Percentiles rank a stretch among this genome's conserved stretches.
phyloP scores from a whole-genome alignment of 1,284 basidiomycete species.

The Melanopsichium pennsylvanicum region DNA sequence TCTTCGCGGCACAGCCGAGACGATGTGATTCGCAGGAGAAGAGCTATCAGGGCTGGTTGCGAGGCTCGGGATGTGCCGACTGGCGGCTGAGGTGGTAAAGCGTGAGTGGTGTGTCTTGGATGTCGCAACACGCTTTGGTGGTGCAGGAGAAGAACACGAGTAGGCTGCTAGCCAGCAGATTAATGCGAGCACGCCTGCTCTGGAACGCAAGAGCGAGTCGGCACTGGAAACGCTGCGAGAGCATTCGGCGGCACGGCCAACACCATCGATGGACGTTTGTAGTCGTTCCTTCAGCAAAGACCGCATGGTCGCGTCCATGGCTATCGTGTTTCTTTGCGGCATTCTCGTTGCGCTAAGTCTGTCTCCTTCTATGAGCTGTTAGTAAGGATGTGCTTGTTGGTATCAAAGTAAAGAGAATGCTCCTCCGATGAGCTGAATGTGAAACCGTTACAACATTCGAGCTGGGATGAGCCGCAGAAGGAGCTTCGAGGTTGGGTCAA shows the following conservation, averaged over 20 bases:
- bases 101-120: not conserved
- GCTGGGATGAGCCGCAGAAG: not conserved
- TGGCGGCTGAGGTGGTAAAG: not conserved
- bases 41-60: not conserved
- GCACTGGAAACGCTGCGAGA: slow-evolving; percentile 19
- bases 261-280: slow-evolving; percentile 35
- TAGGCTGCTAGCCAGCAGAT: slow-evolving; percentile 40
- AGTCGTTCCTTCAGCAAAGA: slow-evolving; percentile 25
- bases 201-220: slow-evolving; percentile 20
- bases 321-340: slow-evolving; percentile 8
- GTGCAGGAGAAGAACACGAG: slow-evolving; percentile 26
- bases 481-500: not conserved
- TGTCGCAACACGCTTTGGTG: not conserved
- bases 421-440: not conserved
- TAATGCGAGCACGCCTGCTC: slow-evolving; percentile 27
- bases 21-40: not conserved
- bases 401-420: not conserved
- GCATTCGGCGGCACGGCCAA: slow-evolving; percentile 25
- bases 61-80: slow-evolving; percentile 1
- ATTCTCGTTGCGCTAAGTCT: too few relatives aligned
- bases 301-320: slow-evolving; percentile 31
- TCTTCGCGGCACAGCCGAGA: slow-evolving; percentile 9
- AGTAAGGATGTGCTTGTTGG: not conserved
- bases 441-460: slow-evolving; percentile 3
- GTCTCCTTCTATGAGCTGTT: not conserved